Base-by-base conservation (phyloP, 2,329 filamentous ascomycete species). In the Pestalotiopsis sp. region DNA sequence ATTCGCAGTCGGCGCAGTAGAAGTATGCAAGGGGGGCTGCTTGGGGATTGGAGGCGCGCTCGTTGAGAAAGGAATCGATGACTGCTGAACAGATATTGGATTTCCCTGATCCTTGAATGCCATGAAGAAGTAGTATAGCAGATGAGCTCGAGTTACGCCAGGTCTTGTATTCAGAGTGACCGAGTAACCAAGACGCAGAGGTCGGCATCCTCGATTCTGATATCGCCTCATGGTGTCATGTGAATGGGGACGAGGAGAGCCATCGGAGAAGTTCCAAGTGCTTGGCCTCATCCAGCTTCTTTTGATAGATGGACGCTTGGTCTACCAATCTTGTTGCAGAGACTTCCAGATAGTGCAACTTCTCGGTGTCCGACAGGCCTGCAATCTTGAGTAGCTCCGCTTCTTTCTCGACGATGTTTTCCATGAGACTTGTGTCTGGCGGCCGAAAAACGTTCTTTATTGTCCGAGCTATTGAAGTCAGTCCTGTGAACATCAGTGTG, bases 101-200 rank as follows among this genome's bases (percentile, higher is more conserved):
- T 41, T 63, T 63, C 2, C 61, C 61, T n/a, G 61, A 63, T 2
- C 61, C 61, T 38, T 36, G 61, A 12, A 63, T 63, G 3, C 61
- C 61, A 23, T 63, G 61, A 1, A 63, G 14, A 27, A 27, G 36
- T 4, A 63, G 17, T 5, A 63, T 25, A 3, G 61, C n/a, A n/a
- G 61, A 63, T 2, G 61, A 27, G n/a, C 61, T 63, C 0, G 25
- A 12, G 1, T 45, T 38, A 2, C 17, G 20, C 61, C 61, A 63
- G 3, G 9, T 20, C 4, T 23, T 63, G n/a, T 36, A 63, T 23
- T 23, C 36, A 9, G 36, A 4, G 13, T 63, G 25, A 4, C 9
- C 5, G 2, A 62, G 31, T 7, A 63, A 31, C 61, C 61, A 63
- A 14, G 25, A 2, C 1, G 25, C 61, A 14, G 61, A 36, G 2